These are phyloP conservation scores for Luzula sylvatica DNA, from an alignment of 176 grass and related monocot species.

Conservation along the genomic window DNA sequence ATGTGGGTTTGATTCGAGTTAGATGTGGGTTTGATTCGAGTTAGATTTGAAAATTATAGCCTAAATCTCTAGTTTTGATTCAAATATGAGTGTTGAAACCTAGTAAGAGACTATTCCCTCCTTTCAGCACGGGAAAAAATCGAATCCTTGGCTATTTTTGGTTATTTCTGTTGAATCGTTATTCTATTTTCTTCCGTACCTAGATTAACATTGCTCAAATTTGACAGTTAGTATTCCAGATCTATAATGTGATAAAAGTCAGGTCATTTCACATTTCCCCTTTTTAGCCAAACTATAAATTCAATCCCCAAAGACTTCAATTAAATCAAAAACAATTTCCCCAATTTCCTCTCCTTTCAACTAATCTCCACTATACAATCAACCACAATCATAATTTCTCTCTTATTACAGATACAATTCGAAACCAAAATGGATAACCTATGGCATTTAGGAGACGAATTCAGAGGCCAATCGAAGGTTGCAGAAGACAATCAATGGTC, in stretches of 20 bases:
- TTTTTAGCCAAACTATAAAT: neutral
- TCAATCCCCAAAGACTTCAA: neutral
- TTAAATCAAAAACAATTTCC: neutral
- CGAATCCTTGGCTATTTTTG: neutral
- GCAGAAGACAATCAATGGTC: conserved; percentile 93
- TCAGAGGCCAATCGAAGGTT: conserved; percentile 74
- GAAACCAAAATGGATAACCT: conserved; percentile 62
- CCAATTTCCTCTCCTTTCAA: neutral
- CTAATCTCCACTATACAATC: neutral
- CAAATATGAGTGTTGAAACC: no score
- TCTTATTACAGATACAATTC: neutral
- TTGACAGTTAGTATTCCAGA: neutral
- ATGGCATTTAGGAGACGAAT: conserved; percentile 89
- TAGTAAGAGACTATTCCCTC: neutral
- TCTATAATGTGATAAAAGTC: neutral
- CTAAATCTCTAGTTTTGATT: no score
- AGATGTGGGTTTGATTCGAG: neutral
- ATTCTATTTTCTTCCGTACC: neutral
- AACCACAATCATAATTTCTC: neutral
- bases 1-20: neutral
- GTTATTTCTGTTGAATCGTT: neutral
- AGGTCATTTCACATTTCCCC: neutral
- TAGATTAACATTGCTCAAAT: neutral
- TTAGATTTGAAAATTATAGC: neutral
- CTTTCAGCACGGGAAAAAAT: neutral